Evolutionary conservation across 148 eudicot species (phyloP), one percentile per base, ranked within the genome.

Genomic region (Rhododendron henanense): DNA sequence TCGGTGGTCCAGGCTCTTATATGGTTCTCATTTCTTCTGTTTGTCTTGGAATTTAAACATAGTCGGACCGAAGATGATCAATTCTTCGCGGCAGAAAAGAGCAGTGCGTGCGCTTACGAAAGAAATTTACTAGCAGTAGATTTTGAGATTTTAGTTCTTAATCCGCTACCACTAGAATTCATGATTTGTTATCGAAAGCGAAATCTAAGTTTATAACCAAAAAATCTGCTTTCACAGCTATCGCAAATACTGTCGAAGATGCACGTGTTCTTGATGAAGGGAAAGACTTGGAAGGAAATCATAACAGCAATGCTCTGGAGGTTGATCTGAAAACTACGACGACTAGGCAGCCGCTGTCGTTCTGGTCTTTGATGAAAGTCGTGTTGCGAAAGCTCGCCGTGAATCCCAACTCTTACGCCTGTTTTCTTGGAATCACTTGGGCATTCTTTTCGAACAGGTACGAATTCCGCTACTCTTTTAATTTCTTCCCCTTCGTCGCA

Each of bases 401-500:
- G 81, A 94, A 96, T 71, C 98, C 98, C 3, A 96, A 96, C 77
- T 87, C 91, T 25, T 94, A 93, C 84, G 94, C 95, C 67, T 96
- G 98, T 85, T 31, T 94, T 23, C 18, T 94, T 41, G 98, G 98
- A 59, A 77, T 96, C 83, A 78, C 88, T 79, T 96, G 98, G 98
- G 98, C 98, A 10, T 86, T 89, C 77, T 4, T 94, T 35, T 88
- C 98, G 4, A 92, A 91, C 89, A 94, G 94, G 98, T 94, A 92
- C 7, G 15, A 7, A 4, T 50, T 21, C 9, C 15, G 3, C 25
- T 61, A 1, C 2, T 21, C 69, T 61, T 8, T 61, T 61, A n/a
- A n/a, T n/a, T 61, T 61, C 10, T 23, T 23, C 11, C 28, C 28
- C 25, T 55, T 15, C 23, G 15, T 50, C 55, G 13, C 16, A 61